phyloP scores from a whole-genome alignment of 83 land plant genomes.

The Thuja plicata region DNA sequence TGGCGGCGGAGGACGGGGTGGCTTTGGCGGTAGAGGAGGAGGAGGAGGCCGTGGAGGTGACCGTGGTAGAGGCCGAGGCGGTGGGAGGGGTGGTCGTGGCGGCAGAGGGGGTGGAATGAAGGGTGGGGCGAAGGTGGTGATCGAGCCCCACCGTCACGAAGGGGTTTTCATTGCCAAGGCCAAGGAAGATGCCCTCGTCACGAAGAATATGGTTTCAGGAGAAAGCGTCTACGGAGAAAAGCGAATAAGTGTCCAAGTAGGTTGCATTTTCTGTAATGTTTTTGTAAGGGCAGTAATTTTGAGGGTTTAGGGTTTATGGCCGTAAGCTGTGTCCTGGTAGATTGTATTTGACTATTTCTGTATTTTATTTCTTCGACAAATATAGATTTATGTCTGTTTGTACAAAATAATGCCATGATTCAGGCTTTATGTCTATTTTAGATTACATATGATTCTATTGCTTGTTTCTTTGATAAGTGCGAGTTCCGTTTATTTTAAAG shows the following conservation, averaged over 20 bases:
- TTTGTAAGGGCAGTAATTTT: no score
- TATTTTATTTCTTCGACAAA: no score
- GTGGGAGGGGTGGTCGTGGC: slow-evolving; percentile 61
- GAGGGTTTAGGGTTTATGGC: not conserved
- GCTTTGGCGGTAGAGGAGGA: slow-evolving; percentile 25
- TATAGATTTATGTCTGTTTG: no score
- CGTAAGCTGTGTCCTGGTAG: no score
- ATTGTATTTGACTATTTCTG: no score
- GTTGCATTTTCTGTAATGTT: not conserved
- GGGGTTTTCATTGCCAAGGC: slow-evolving; percentile 94
- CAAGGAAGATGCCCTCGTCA: slow-evolving; percentile 88
- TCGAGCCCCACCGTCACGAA: slow-evolving; percentile 87
- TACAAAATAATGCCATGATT: no score
- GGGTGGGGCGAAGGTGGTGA: slow-evolving; percentile 81
- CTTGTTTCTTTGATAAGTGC: no score
- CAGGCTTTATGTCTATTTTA: no score
- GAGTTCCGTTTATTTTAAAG: no score
- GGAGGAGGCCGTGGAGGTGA: slow-evolving; percentile 48
- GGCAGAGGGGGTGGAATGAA: slow-evolving; percentile 74
- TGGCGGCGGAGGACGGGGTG: slow-evolving; percentile 42
- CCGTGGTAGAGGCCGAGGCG: slow-evolving; percentile 39
- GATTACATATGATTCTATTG: no score
- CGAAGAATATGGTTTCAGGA: slow-evolving; percentile 83
- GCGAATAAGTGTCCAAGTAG: slow-evolving; percentile 78
- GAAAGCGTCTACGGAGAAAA: slow-evolving; percentile 95